Percentiles rank a stretch among this genome's conserved stretches.
phyloP scores from a whole-genome alignment of 2,329 filamentous ascomycete species.

The Arthrobotrys pseudoclavata region DNA sequence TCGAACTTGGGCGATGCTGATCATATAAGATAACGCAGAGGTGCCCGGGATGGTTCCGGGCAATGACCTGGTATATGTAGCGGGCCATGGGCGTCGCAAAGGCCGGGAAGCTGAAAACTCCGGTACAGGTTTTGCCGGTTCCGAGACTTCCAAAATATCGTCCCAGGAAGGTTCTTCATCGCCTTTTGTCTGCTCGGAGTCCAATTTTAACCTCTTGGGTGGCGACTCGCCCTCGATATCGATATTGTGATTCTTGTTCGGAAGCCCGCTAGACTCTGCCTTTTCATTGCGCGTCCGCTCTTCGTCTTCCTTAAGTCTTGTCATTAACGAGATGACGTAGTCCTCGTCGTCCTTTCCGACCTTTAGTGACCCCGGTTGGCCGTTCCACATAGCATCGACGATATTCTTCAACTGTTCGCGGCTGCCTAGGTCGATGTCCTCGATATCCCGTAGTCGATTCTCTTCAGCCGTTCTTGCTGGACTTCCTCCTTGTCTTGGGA shows the following conservation, averaged over 20 bases:
- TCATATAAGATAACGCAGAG: constrained; percentile 85
- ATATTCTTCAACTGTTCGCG: constrained; percentile 23
- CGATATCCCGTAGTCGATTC: constrained; percentile 44
- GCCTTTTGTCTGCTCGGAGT: constrained; percentile 18
- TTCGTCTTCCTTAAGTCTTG: constrained; percentile 51
- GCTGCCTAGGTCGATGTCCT: constrained; percentile 43
- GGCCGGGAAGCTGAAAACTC: constrained; percentile 49
- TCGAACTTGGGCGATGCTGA: constrained; percentile 80
- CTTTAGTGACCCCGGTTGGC: constrained; percentile 37
- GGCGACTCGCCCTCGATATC: constrained; percentile 46
- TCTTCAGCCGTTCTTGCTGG: constrained; percentile 62
- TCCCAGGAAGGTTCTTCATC: constrained; percentile 37
- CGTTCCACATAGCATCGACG: constrained; percentile 54
- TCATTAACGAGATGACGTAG: constrained; percentile 47
- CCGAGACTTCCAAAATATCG: constrained; percentile 7
- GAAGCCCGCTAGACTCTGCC: constrained; percentile 53
- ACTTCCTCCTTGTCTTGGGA: constrained; percentile 48
- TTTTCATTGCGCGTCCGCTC: constrained; percentile 60
- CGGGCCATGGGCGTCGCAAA: constrained; percentile 78
- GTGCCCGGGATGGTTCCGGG: constrained; percentile 77
- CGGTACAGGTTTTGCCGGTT: constrained; percentile 20
- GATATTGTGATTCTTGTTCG: constrained; percentile 1
- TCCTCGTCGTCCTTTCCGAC: constrained; percentile 56
- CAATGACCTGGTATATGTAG: constrained; percentile 74
- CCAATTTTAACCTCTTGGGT: constrained; percentile 44